These are phyloP conservation scores for Metschnikowia lochheadii DNA, from an alignment of 805 yeast species.

Conservation along the genomic window DNA sequence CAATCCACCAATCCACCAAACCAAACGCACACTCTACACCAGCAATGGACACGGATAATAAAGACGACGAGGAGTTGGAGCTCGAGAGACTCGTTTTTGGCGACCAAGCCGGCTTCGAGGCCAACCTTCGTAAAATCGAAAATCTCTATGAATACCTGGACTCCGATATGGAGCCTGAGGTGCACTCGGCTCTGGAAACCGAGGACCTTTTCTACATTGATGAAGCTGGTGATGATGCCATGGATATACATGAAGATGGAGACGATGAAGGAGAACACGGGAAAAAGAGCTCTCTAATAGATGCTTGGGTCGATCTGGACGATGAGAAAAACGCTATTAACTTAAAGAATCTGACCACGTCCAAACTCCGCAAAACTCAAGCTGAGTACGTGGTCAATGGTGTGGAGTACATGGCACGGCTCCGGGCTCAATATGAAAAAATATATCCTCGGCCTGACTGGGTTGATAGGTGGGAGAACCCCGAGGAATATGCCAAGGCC, in stretches of 20 bases:
- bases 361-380: slow-evolving; percentile 65
- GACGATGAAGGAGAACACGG: slow-evolving; percentile 27
- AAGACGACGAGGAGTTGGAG: slow-evolving; percentile 77
- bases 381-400: slow-evolving; percentile 55
- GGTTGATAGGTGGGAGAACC: slow-evolving; percentile 41
- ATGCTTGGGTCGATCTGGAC: slow-evolving; percentile 80
- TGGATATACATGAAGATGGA: slow-evolving; percentile 28
- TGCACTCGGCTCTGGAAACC: slow-evolving; percentile 13
- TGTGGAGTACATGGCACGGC: slow-evolving; percentile 53
- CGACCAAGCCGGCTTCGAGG: slow-evolving; percentile 70
- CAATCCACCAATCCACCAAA: too few relatives aligned
- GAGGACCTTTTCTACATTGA: slow-evolving; percentile 41
- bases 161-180: slow-evolving; percentile 34
- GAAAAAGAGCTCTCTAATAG: not conserved
- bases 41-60: slow-evolving; percentile 35
- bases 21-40: not conserved
- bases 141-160: slow-evolving; percentile 47
- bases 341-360: slow-evolving; percentile 55
- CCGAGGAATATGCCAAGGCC: not conserved
- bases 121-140: slow-evolving; percentile 57
- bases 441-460: slow-evolving; percentile 85
- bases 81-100: slow-evolving; percentile 89
- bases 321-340: slow-evolving; percentile 73
- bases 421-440: slow-evolving; percentile 66
- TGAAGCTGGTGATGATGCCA: slow-evolving; percentile 38